Evolutionary conservation across 164 flowering plant genomes (phyloP).

Genomic region (Macadamia tetraphylla): DNA sequence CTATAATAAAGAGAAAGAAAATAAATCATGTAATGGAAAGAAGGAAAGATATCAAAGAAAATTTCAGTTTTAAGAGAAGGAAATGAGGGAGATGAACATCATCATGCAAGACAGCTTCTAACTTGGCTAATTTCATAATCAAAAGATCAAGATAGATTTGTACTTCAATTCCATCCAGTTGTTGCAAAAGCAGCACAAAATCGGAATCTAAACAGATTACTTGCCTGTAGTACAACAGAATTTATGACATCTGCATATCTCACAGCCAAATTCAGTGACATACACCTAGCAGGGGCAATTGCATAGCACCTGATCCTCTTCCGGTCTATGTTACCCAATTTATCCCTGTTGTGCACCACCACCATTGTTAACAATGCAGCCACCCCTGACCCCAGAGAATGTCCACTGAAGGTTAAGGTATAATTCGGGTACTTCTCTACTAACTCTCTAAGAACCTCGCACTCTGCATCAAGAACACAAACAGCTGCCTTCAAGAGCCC

Average conservation of each 20-base stretch:
- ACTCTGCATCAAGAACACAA: conserved; percentile 70
- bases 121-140: too few relatives aligned
- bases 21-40: too few relatives aligned
- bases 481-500: conserved; percentile 89
- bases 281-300: conserved; percentile 62
- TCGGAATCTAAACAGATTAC: background rate
- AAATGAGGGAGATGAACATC: too few relatives aligned
- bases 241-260: conserved; percentile 77
- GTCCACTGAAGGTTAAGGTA: conserved; percentile 83
- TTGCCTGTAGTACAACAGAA: conserved; percentile 71
- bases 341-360: conserved; percentile 44
- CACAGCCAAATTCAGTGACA: conserved; percentile 67
- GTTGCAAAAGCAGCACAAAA: too few relatives aligned
- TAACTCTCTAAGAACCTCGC: conserved; percentile 52
- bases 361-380: conserved; percentile 52
- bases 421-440: conserved; percentile 58
- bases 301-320: conserved; percentile 60
- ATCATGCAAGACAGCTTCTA: too few relatives aligned
- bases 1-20: too few relatives aligned
- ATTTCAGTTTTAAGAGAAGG: too few relatives aligned
- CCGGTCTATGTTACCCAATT: conserved; percentile 54
- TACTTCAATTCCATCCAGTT: too few relatives aligned
- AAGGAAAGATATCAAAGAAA: too few relatives aligned
- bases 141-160: too few relatives aligned
- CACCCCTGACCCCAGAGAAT: conserved; percentile 83